A percentile compares a stretch with the other conserved stretches of the same genome.
Conservation (phyloP, 352 stramenopile genomes). For the Aphanomyces cochlioides region DNA sequence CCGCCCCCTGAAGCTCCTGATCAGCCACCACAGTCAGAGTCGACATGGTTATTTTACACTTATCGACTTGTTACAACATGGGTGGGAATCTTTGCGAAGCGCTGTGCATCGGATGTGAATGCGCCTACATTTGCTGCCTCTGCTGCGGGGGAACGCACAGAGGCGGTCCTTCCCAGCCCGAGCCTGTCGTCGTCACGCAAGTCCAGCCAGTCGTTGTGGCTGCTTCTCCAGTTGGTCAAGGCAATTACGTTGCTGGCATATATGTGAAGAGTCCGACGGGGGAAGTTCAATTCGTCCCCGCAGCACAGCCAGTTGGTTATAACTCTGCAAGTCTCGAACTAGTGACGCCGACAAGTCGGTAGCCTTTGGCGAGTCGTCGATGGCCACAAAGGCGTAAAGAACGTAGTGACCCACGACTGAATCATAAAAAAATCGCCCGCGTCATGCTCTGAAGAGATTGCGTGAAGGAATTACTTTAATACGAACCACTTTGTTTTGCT, state of each 20-base stretch:
- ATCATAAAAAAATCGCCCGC: no score
- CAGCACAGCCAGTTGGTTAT: no score
- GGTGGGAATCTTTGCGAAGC: not conserved
- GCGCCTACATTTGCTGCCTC: not conserved
- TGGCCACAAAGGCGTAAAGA: no score
- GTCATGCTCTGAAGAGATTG: no score
- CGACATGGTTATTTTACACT: not conserved
- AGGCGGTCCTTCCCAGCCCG: not conserved
- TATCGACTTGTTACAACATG: slow-evolving; percentile 4
- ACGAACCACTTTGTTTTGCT: no score
- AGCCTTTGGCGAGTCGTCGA: no score
- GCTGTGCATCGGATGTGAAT: slow-evolving; percentile 6
- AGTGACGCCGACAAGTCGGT: no score
- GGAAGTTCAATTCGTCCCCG: not conserved
- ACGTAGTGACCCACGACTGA: no score
- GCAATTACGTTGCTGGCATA: not conserved
- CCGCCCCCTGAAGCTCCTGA: no score
- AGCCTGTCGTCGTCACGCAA: not conserved
- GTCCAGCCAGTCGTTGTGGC: not conserved
- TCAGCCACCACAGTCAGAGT: no score
- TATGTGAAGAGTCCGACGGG: not conserved
- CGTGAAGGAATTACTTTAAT: no score
- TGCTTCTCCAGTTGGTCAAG: not conserved
- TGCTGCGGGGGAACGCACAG: not conserved
- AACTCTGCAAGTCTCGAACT: no score